phyloP scores from a whole-genome alignment of 2,329 filamentous ascomycete species.

The Volutella citrinella region DNA sequence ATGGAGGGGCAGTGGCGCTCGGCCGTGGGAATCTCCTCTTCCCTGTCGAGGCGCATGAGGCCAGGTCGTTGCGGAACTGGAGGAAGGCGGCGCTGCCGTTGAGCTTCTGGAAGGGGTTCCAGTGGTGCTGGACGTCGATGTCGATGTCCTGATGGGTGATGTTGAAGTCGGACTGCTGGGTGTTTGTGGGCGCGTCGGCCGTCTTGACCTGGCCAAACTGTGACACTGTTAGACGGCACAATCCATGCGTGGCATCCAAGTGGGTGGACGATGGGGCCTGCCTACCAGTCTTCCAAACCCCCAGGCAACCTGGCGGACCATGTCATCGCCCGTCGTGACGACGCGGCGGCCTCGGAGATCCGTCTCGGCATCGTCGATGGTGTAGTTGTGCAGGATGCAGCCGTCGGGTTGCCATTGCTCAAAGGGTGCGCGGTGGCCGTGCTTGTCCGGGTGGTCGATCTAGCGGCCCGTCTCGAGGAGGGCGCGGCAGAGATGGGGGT shows the following conservation, averaged over 20 bases:
- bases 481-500: slow-evolving; percentile 52
- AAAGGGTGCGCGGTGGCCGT: slow-evolving; percentile 31
- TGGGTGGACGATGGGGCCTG: too few relatives aligned
- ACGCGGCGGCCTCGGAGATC: slow-evolving; percentile 51
- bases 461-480: slow-evolving; percentile 51
- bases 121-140: slow-evolving; percentile 48
- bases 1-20: too few relatives aligned
- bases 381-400: slow-evolving; percentile 58
- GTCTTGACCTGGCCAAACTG: slow-evolving; percentile 33
- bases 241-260: too few relatives aligned
- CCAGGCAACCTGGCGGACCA: slow-evolving; percentile 54
- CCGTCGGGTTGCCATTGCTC: slow-evolving; percentile 56
- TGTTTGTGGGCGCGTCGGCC: too few relatives aligned
- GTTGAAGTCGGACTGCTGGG: too few relatives aligned
- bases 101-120: slow-evolving; percentile 60
- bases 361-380: slow-evolving; percentile 43
- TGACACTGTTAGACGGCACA: too few relatives aligned
- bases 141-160: slow-evolving; percentile 40
- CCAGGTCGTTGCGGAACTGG: too few relatives aligned
- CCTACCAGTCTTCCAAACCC: too few relatives aligned
- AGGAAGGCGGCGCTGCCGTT: slow-evolving; percentile 16
- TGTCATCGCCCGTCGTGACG: slow-evolving; percentile 59
- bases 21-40: too few relatives aligned
- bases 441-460: slow-evolving; percentile 32
- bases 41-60: too few relatives aligned